phyloP scores from a whole-genome alignment of 306 rosid species.

The Cotoneaster glaucophyllus region DNA sequence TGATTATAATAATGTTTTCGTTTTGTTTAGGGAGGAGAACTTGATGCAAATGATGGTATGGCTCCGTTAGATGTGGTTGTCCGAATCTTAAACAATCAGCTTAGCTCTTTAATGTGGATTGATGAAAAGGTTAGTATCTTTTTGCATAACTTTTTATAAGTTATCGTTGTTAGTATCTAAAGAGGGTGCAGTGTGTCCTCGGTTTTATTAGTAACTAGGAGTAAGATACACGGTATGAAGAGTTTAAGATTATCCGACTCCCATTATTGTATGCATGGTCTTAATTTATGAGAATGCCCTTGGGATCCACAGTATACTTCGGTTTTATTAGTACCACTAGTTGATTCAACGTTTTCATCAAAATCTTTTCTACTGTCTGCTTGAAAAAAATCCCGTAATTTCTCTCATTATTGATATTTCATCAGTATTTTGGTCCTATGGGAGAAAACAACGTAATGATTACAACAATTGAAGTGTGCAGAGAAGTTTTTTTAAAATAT shows the following conservation, averaged over 20 bases:
- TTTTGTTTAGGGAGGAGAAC: slow-evolving; percentile 78
- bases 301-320: not conserved
- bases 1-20: slow-evolving; percentile 7
- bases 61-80: slow-evolving; percentile 86
- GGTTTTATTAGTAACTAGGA: not conserved
- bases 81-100: slow-evolving; percentile 83
- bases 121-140: slow-evolving; percentile 83
- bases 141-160: not conserved
- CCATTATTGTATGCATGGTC: not conserved
- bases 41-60: slow-evolving; percentile 61
- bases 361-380: no score
- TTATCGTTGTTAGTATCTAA: not conserved
- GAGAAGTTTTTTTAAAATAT: not conserved
- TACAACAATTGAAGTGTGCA: not conserved
- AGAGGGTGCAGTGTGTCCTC: not conserved
- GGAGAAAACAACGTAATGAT: not conserved
- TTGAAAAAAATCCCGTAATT: not conserved
- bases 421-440: not conserved
- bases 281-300: not conserved
- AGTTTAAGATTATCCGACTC: not conserved
- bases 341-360: no score
- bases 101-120: slow-evolving; percentile 91
- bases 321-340: no score
- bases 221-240: not conserved
- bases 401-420: not conserved